Conservation (phyloP, 208 protist genomes). For the Crithidia thermophila region DNA sequence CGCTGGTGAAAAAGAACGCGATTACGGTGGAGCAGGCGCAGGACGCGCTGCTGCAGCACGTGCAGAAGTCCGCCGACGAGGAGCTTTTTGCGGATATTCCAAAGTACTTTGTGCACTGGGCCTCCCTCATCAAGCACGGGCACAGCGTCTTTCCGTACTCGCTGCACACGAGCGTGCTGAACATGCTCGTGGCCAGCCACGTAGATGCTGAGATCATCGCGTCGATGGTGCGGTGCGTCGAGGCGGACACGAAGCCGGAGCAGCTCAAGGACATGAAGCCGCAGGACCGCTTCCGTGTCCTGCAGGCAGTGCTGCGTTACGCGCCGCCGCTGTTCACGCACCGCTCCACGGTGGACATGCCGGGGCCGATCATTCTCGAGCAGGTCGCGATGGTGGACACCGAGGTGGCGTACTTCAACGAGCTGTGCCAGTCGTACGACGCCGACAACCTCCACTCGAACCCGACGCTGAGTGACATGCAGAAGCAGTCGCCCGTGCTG, state of each 20-base stretch:
- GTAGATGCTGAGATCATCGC: slow-evolving; percentile 40
- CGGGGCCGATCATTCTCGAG: slow-evolving; percentile 24
- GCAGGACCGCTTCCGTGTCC: slow-evolving; percentile 74
- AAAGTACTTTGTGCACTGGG: slow-evolving; percentile 80
- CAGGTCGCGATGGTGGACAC: slow-evolving; percentile 36
- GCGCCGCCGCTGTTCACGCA: slow-evolving; percentile 46
- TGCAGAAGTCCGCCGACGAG: slow-evolving; percentile 58
- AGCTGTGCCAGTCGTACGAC: slow-evolving; percentile 56
- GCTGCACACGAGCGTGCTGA: slow-evolving; percentile 76
- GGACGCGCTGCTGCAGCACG: slow-evolving; percentile 61
- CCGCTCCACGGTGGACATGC: slow-evolving; percentile 22
- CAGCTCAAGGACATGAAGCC: slow-evolving; percentile 51
- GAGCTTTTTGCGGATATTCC: slow-evolving; percentile 76
- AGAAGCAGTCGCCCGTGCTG: slow-evolving; percentile 30
- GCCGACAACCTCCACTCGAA: slow-evolving; percentile 25
- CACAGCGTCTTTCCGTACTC: slow-evolving; percentile 58
- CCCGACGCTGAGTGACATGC: slow-evolving; percentile 32
- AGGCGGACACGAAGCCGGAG: slow-evolving; percentile 36
- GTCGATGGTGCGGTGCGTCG: slow-evolving; percentile 56
- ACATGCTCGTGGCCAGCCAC: slow-evolving; percentile 68
- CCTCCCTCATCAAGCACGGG: slow-evolving; percentile 68
- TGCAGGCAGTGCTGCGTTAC: slow-evolving; percentile 83
- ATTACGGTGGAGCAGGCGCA: slow-evolving; percentile 51
- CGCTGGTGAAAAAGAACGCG: slow-evolving; percentile 44
- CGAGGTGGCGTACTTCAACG: slow-evolving; percentile 63